A percentile compares a stretch with the other conserved stretches of the same genome.
These are phyloP conservation scores for Clonostachys rosea DNA, from an alignment of 2,329 filamentous ascomycete species.

Conservation along the genomic window DNA sequence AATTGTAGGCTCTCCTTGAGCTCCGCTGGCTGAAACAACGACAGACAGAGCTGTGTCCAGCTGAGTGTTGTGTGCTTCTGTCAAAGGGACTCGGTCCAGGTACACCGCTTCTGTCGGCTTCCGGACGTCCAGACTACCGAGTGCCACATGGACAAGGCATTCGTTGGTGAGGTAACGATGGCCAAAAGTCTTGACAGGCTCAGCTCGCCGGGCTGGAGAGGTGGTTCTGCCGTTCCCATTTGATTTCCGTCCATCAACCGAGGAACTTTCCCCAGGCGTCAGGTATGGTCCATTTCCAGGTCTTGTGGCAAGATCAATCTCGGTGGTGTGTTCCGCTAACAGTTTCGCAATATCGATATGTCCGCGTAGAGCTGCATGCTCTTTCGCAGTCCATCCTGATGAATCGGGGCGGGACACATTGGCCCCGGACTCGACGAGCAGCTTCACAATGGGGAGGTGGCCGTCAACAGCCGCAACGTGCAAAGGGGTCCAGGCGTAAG, in stretches of 20 bases:
- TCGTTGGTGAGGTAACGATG: conserved; percentile 90
- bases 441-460: conserved; percentile 66
- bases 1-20: conserved; percentile 79
- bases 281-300: conserved; percentile 7
- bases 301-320: conserved; percentile 18
- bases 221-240: conserved; percentile 23
- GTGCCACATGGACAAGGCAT: conserved; percentile 83
- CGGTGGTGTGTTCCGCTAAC: conserved; percentile 48
- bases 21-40: conserved; percentile 81
- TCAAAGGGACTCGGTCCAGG: conserved; percentile 81
- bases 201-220: conserved; percentile 44
- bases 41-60: conserved; percentile 91
- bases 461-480: conserved; percentile 92
- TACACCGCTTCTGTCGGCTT: conserved; percentile 77
- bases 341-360: conserved; percentile 76
- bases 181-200: conserved; percentile 91
- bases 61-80: conserved; percentile 85
- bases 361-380: conserved; percentile 86
- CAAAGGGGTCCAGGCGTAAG: conserved; percentile 92
- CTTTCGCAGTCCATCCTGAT: conserved; percentile 90
- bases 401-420: conserved; percentile 72
- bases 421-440: conserved; percentile 75
- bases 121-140: conserved; percentile 92
- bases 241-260: conserved; percentile 56
- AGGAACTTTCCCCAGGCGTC: conserved; percentile 32